Conservation (phyloP, 2,329 filamentous ascomycete species). For the Dothideomycetidae sp. region DNA sequence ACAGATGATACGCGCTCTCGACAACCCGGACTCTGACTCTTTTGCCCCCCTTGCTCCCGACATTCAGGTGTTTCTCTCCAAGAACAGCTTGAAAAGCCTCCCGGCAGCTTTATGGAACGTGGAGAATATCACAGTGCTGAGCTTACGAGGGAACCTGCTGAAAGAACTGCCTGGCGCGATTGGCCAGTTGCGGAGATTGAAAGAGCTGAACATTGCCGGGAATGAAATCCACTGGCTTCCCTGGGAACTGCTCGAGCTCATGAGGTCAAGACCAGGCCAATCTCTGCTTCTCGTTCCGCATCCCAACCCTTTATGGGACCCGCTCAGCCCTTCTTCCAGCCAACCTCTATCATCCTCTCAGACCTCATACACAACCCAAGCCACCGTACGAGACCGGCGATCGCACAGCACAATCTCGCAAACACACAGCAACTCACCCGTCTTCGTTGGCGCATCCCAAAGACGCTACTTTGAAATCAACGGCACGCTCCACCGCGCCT, state of each 20-base stretch:
- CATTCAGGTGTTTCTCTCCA: slow-evolving; percentile 47
- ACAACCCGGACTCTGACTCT: slow-evolving; percentile 28
- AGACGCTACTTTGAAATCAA: slow-evolving; percentile 18
- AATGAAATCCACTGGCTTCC: slow-evolving; percentile 49
- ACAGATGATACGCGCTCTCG: slow-evolving; percentile 22
- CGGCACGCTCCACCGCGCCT: slow-evolving; percentile 14
- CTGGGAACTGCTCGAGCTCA: slow-evolving; percentile 45
- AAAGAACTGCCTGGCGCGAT: slow-evolving; percentile 47
- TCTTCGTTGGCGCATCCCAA: slow-evolving; percentile 19
- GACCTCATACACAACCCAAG: neutral
- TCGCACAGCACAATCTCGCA: neutral
- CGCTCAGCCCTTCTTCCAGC: neutral
- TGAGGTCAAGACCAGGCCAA: slow-evolving; percentile 27
- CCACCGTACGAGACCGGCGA: neutral
- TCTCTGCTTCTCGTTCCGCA: slow-evolving; percentile 42
- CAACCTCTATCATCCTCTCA: neutral
- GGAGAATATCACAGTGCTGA: slow-evolving; percentile 48
- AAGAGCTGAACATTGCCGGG: slow-evolving; percentile 50
- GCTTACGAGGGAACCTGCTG: slow-evolving; percentile 49
- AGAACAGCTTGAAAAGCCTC: slow-evolving; percentile 42
- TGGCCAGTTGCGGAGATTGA: slow-evolving; percentile 42
- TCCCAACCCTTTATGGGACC: slow-evolving; percentile 47
- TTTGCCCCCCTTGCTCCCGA: slow-evolving; percentile 46
- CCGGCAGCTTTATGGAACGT: slow-evolving; percentile 49
- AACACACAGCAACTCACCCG: slow-evolving; percentile 11